These are phyloP conservation scores for Eimeria tenella DNA, from an alignment of 169 alveolate genomes.

Conservation along the genomic window DNA sequence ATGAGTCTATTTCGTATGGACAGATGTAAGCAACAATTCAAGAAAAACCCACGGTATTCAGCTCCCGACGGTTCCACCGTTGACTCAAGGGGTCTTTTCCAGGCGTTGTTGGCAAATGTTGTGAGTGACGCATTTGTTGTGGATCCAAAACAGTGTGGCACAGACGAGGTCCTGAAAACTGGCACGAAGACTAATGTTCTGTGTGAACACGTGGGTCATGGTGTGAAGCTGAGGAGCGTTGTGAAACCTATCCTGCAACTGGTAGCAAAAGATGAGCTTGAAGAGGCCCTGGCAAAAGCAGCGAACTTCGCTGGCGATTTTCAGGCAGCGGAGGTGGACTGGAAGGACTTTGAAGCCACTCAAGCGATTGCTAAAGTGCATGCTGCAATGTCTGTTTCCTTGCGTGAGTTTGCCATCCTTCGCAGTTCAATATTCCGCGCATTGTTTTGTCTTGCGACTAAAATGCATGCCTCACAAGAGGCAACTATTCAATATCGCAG, in stretches of 20 bases:
- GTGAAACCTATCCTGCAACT: conserved; percentile 10
- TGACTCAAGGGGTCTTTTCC: conserved; percentile 51
- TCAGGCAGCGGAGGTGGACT: background rate
- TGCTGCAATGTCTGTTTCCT: conserved; percentile 19
- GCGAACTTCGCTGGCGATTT: background rate
- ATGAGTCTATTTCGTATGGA: conserved; percentile 46
- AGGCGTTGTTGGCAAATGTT: conserved; percentile 57
- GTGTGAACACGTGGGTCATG: conserved; percentile 4
- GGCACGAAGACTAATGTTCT: conserved; percentile 49
- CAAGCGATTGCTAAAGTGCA: conserved; percentile 32
- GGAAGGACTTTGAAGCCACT: background rate
- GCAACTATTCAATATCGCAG: too few relatives aligned
- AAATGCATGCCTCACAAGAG: too few relatives aligned
- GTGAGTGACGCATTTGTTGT: conserved; percentile 6
- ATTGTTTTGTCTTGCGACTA: too few relatives aligned
- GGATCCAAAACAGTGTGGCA: background rate
- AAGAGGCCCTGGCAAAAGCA: conserved; percentile 12
- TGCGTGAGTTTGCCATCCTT: background rate
- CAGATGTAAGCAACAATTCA: background rate
- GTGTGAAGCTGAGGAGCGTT: conserved; percentile 30
- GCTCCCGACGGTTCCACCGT: conserved; percentile 8
- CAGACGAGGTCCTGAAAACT: background rate
- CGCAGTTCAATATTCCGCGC: background rate
- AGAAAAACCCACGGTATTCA: background rate
- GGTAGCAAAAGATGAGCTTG: background rate